Base-by-base conservation (phyloP, 495 filamentous ascomycete genomes). In the Annulohypoxylon maeteangense region DNA sequence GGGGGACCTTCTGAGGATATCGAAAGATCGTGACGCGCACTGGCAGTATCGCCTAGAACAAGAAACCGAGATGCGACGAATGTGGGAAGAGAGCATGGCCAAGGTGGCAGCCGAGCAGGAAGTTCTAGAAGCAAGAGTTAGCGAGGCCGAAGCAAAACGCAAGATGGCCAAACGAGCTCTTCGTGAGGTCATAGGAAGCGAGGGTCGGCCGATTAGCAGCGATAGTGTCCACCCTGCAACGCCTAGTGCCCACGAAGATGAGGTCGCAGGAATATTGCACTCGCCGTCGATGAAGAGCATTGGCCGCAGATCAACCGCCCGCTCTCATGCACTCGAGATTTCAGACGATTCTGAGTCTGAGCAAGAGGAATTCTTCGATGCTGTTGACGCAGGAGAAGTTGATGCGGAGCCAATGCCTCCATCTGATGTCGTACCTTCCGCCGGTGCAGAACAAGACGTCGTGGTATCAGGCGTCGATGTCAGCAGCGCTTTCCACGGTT, bases 61-160 rank as follows among this genome's bases (percentile, higher is more conserved):
- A 36, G 95, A 99, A 79, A 90, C 89, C 32, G 89, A 94, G 75
- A 88, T 98, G 74, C 89, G 95, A 27, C 89, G 91, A 47, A 90
- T 99, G 87, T 99, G 96, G 95, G 95, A 99, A 82, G 96, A 98
- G 68, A 98, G 93, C 80, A 98, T 99, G 95, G 92, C 94, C 4
- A 88, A 91, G 55, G 90, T 99, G 22, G 95, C 94, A 29, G 88
- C 90, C 62, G 95, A 99, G 76, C 95, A 99, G 68, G 96, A 98
- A 79, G 88, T 91, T 27, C 85, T 99, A 0, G 92, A 98, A 75
- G 91, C 86, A 20, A 90, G 89, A 67, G 92, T 97, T 72, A 93
- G 92, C 51, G 94, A 97, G 75, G 92, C 94, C 3, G 94, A 98
- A 75, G 88, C 90, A 70, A 98, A 96, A 84, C 86, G 94, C 25